A percentile compares a stretch with the other conserved stretches of the same genome.
phyloP scores from a whole-genome alignment of 768 basidiomycete species.

The Boletus subparvulus region DNA sequence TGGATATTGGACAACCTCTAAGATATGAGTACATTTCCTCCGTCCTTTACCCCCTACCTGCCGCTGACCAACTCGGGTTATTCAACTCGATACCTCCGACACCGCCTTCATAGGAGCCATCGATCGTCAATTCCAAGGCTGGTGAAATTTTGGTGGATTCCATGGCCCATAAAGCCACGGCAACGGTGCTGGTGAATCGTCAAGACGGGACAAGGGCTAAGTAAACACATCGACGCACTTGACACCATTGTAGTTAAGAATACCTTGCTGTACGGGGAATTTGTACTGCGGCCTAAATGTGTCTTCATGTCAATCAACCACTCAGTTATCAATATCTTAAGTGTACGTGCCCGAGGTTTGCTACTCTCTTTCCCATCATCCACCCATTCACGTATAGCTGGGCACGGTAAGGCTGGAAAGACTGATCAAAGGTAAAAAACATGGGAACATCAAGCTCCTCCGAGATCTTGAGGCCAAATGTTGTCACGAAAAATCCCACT shows the following conservation, averaged over 20 bases:
- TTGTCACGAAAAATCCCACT: conserved; percentile 80
- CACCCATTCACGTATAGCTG: conserved; percentile 82
- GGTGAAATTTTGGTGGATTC: conserved; percentile 48
- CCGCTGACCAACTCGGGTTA: conserved; percentile 57
- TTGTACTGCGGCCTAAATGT: conserved; percentile 63
- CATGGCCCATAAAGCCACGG: conserved; percentile 72
- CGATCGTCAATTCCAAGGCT: conserved; percentile 51
- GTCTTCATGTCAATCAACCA: conserved; percentile 3
- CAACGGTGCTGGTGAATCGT: conserved; percentile 44
- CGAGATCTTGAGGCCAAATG: conserved; percentile 62
- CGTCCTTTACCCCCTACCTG: conserved; percentile 17
- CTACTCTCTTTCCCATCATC: conserved; percentile 85
- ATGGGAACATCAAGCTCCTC: conserved; percentile 62
- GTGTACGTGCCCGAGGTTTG: conserved; percentile 58
- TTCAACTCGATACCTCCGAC: conserved; percentile 54
- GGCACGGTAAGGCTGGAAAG: conserved; percentile 67
- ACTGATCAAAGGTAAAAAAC: conserved; percentile 68
- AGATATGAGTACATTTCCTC: background rate
- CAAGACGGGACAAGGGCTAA: background rate
- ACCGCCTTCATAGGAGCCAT: conserved; percentile 63
- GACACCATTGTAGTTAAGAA: conserved; percentile 66
- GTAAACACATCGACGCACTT: conserved; percentile 46
- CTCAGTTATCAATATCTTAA: background rate
- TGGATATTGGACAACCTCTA: background rate
- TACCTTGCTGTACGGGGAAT: conserved; percentile 84